Percentiles rank a stretch among this genome's conserved stretches.
phyloP scores from a whole-genome alignment of 768 basidiomycete species.

The Termitomyces sp. region DNA sequence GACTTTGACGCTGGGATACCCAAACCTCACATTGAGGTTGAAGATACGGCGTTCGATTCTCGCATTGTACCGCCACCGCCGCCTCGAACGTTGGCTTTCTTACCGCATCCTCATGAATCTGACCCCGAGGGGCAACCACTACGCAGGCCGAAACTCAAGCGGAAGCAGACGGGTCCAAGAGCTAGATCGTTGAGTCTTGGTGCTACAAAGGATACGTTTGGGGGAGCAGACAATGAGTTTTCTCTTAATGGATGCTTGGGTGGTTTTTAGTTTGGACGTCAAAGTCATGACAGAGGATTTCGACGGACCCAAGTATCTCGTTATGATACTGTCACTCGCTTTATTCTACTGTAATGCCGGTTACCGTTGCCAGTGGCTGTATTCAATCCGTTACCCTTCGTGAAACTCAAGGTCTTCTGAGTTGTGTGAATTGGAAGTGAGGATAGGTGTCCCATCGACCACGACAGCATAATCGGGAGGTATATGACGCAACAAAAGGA shows the following conservation, averaged over 20 bases:
- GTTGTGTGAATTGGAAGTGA: not conserved
- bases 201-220: constrained; percentile 8
- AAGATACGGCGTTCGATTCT: constrained; percentile 7
- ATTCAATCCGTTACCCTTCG: not conserved
- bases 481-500: too few relatives aligned
- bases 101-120: constrained; percentile 11
- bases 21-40: not conserved
- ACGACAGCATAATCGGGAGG: too few relatives aligned
- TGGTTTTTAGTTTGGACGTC: constrained; percentile 18
- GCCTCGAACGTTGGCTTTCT: constrained; percentile 11
- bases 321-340: not conserved
- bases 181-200: not conserved
- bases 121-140: not conserved
- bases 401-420: not conserved
- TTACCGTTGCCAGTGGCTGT: not conserved
- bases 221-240: constrained; percentile 7
- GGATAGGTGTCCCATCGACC: too few relatives aligned
- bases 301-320: not conserved
- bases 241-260: constrained; percentile 26
- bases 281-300: not conserved
- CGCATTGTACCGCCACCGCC: constrained; percentile 5
- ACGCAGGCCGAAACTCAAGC: constrained; percentile 7
- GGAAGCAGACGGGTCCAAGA: constrained; percentile 7
- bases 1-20: constrained; percentile 12
- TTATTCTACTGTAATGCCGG: not conserved